A percentile compares a stretch with the other conserved stretches of the same genome.
These are phyloP conservation scores for Dendrobium nobile DNA, from an alignment of 106 monocot genomes.

Conservation along the genomic window DNA sequence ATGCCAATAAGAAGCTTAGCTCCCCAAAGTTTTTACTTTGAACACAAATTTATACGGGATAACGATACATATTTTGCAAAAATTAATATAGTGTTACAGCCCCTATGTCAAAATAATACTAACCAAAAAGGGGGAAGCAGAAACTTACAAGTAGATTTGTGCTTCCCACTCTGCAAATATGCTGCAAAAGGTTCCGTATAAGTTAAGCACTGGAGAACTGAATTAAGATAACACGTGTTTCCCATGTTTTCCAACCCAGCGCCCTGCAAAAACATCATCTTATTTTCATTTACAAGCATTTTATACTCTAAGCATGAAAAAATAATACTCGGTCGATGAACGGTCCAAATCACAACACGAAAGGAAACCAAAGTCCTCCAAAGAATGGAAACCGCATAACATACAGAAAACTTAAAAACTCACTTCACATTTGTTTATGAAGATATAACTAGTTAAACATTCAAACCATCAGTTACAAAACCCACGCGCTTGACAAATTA, in stretches of 20 bases:
- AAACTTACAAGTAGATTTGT: constrained; percentile 84
- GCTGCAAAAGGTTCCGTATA: constrained; percentile 98
- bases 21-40: neutral
- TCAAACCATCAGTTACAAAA: neutral
- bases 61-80: neutral
- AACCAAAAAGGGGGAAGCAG: neutral
- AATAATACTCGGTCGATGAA: too few species aligned
- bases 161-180: constrained; percentile 91
- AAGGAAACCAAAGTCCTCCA: neutral
- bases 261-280: constrained; percentile 29
- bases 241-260: constrained; percentile 90
- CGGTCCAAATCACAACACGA: neutral
- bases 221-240: constrained; percentile 94
- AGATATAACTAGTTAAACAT: too few species aligned
- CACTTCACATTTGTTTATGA: too few species aligned
- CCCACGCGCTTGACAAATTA: neutral
- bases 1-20: neutral
- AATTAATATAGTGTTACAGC: neutral
- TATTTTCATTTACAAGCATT: neutral
- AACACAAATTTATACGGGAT: neutral
- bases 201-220: constrained; percentile 96
- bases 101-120: neutral
- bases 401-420: too few species aligned
- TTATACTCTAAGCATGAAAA: neutral
- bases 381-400: neutral